These are phyloP conservation scores for Cladophialophora exuberans DNA, from an alignment of 2,329 filamentous ascomycete species.

Conservation along the genomic window DNA sequence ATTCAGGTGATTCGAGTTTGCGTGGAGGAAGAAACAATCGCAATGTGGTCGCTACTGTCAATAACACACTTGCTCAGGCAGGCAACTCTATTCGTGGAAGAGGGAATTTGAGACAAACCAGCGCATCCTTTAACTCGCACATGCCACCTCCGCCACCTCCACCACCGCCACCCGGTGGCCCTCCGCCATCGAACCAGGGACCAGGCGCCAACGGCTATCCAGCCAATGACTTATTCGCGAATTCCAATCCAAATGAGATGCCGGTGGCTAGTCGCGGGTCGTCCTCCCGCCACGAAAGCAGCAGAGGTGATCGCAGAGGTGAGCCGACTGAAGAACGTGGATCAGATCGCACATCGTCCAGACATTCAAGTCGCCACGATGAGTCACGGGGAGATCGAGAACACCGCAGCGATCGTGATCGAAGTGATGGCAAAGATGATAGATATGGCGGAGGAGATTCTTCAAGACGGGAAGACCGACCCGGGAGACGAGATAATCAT, in stretches of 20 bases:
- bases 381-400: conserved; percentile 27
- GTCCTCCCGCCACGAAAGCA: conserved; percentile 27
- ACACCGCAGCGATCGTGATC: conserved; percentile 22
- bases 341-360: conserved; percentile 31
- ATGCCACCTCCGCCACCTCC: conserved; percentile 36
- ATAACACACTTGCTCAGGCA: conserved; percentile 52
- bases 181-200: conserved; percentile 36
- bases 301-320: conserved; percentile 22
- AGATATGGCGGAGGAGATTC: conserved; percentile 21
- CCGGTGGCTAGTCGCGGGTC: conserved; percentile 33
- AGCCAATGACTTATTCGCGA: conserved; percentile 40
- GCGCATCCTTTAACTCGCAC: conserved; percentile 22
- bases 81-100: conserved; percentile 45
- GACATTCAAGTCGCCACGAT: conserved; percentile 30
- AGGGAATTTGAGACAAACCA: conserved; percentile 41
- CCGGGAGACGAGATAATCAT: conserved; percentile 24
- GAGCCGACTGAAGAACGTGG: conserved; percentile 25
- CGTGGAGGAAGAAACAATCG: conserved; percentile 50
- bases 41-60: conserved; percentile 46
- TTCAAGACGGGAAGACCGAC: conserved; percentile 21
- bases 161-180: conserved; percentile 36
- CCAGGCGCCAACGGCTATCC: conserved; percentile 35
- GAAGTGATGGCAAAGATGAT: conserved; percentile 26
- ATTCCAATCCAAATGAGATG: conserved; percentile 33
- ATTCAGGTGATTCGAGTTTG: conserved; percentile 39